Evolutionary conservation across 1,284 basidiomycete species (phyloP).

Genomic region (Moesziomyces aphidis): DNA sequence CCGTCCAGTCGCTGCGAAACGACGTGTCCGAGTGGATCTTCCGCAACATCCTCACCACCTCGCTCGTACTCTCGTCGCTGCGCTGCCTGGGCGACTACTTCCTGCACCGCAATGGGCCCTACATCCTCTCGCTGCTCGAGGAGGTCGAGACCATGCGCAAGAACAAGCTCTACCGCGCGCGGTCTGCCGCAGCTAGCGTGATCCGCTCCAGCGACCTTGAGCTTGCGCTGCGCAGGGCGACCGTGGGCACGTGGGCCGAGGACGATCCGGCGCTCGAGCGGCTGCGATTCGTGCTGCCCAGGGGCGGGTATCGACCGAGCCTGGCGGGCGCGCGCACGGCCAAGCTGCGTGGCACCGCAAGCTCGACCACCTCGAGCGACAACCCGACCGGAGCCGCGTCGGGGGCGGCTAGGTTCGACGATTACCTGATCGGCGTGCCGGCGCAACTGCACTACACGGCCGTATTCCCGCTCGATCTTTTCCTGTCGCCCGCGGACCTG

Average conservation of each 20-base stretch:
- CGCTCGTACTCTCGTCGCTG: conserved; percentile 81
- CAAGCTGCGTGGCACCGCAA: conserved; percentile 26
- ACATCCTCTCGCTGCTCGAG: conserved; percentile 76
- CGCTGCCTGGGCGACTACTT: conserved; percentile 76
- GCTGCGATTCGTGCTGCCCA: conserved; percentile 37
- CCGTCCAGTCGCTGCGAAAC: conserved; percentile 74
- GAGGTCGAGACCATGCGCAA: conserved; percentile 79
- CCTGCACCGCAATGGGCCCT: conserved; percentile 86
- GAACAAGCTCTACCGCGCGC: conserved; percentile 67
- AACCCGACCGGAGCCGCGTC: background rate
- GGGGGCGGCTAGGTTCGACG: conserved; percentile 44
- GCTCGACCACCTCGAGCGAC: conserved; percentile 1
- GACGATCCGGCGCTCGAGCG: conserved; percentile 51
- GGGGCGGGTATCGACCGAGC: conserved; percentile 38
- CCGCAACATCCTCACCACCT: conserved; percentile 84
- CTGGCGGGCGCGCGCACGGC: conserved; percentile 24
- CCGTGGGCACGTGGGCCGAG: conserved; percentile 49
- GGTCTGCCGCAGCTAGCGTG: conserved; percentile 74
- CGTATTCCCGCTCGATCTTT: conserved; percentile 86
- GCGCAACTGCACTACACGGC: conserved; percentile 52
- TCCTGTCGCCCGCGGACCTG: conserved; percentile 81
- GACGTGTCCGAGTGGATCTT: conserved; percentile 90
- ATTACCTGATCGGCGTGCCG: conserved; percentile 45
- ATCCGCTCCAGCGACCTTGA: conserved; percentile 54
- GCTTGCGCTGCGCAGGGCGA: conserved; percentile 46